Evolutionary conservation across 2,329 filamentous ascomycete species (phyloP), one percentile per base, ranked within the genome.

Genomic region (Venturia effusa): DNA sequence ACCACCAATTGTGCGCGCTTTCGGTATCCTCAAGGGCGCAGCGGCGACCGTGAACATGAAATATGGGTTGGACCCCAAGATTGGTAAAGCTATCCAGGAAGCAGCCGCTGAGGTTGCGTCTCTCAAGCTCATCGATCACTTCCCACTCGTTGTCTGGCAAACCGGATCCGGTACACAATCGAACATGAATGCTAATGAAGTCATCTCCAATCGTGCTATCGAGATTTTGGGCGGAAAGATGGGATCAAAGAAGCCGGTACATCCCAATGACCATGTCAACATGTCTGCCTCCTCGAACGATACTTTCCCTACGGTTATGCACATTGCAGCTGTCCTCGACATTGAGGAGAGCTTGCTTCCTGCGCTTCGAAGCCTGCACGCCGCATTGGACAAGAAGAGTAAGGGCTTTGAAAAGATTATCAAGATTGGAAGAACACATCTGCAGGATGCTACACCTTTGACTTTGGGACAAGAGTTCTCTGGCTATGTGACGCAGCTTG

Each of bases 121-220:
- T 68, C 86, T 94, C 74, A 96, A 97, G 84, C 88, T 97, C 71
- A 77, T 95, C 73, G 92, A 97, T 77, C 93, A 97, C 83, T 97
- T 99, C 81, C 94, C 94, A 68, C 89, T 97, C 66, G 93, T 97
- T 64, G 93, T 99, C 74, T 99, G 94, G 94, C 94, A 99, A 83
- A 99, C 94, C 63, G 94, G 94, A 68, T 97, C 94, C 61, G 94
- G 94, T 74, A 97, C 94, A 37, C 94, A 97, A 83, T 97, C 92
- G 77, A 97, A 96, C 86, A 97, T 97, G 94, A 99, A 99, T 81
- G 92, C 93, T 75, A 99, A 99, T 82, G 94, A 99, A 78, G 94
- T 99, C 78, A 97, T 99, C 78, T 97, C 93, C 68, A 99, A 97
- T 85, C 90, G 94, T 69, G 94, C 94, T 68, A 97, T 97, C 77